Conservation (phyloP, 2,329 filamentous ascomycete species). For the Elsinoe arachidis region DNA sequence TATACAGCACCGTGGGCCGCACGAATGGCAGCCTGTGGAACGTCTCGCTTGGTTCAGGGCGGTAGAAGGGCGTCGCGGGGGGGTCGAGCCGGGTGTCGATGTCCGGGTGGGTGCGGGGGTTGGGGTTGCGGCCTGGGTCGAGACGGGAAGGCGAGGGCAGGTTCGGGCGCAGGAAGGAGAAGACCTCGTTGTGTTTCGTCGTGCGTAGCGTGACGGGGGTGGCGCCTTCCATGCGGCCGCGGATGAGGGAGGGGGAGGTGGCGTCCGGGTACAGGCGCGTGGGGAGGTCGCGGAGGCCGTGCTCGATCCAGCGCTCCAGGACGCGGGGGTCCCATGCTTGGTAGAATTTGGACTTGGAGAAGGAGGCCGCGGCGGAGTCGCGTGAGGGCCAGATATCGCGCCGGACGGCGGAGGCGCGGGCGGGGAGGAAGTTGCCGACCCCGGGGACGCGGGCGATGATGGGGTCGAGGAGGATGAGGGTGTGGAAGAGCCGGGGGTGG, state of each 20-base stretch:
- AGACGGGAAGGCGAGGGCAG: conserved; percentile 28
- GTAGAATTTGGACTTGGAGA: conserved; percentile 67
- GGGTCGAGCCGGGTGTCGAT: conserved; percentile 25
- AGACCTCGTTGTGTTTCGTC: conserved; percentile 80
- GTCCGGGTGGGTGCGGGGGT: conserved; percentile 37
- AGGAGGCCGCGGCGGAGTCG: conserved; percentile 55
- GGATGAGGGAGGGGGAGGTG: neutral
- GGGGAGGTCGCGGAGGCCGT: conserved; percentile 68
- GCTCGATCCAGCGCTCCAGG: conserved; percentile 60
- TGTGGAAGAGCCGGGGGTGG: conserved; percentile 71
- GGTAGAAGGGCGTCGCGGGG: conserved; percentile 52
- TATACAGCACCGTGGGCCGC: conserved; percentile 57
- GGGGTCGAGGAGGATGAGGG: conserved; percentile 73
- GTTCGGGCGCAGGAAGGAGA: conserved; percentile 62
- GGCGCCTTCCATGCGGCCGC: conserved; percentile 27
- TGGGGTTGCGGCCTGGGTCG: conserved; percentile 26
- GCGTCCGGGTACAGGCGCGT: conserved; percentile 49
- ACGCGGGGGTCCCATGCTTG: conserved; percentile 72
- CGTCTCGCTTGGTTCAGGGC: conserved; percentile 52
- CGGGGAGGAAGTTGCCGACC: conserved; percentile 26
- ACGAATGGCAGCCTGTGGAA: conserved; percentile 51
- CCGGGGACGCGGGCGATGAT: conserved; percentile 53
- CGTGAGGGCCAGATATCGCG: conserved; percentile 77
- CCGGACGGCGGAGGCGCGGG: conserved; percentile 58
- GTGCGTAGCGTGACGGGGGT: conserved; percentile 61